phyloP scores from a whole-genome alignment of 805 yeast species.

The Metschnikowia shivogae region DNA sequence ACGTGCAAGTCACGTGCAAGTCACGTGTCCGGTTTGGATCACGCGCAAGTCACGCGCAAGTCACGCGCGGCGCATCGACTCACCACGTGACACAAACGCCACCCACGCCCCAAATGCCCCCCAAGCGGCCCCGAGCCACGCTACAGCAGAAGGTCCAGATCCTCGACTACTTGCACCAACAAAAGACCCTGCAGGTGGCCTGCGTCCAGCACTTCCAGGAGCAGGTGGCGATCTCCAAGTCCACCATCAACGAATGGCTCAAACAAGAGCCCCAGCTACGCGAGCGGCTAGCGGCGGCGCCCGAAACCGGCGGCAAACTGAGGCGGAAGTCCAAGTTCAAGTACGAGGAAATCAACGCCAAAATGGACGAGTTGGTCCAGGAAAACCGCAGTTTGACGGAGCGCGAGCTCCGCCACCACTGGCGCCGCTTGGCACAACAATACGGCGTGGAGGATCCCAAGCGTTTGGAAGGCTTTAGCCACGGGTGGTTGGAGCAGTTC shows the following conservation, averaged over 20 bases:
- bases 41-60: too few relatives aligned
- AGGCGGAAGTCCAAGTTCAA: constrained; percentile 43
- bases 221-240: constrained; percentile 52
- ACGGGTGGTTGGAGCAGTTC: constrained; percentile 62
- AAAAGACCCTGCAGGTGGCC: constrained; percentile 52
- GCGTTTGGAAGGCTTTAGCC: constrained; percentile 50
- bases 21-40: too few relatives aligned
- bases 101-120: background rate
- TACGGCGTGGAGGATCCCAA: constrained; percentile 60
- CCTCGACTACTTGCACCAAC: constrained; percentile 46
- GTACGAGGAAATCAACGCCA: constrained; percentile 54
- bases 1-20: too few relatives aligned
- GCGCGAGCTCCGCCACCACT: constrained; percentile 51
- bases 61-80: too few relatives aligned
- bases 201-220: constrained; percentile 51
- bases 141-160: constrained; percentile 57
- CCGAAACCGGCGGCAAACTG: constrained; percentile 36
- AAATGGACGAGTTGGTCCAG: constrained; percentile 53
- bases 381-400: constrained; percentile 49
- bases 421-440: constrained; percentile 52
- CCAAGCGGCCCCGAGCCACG: constrained; percentile 46
- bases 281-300: constrained; percentile 31
- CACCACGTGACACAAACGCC: too few relatives aligned
- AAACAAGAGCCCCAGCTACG: constrained; percentile 50
- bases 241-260: constrained; percentile 59